Evolutionary conservation across 495 filamentous ascomycete genomes (phyloP).

Genomic region (Lasiosphaeria miniovina): DNA sequence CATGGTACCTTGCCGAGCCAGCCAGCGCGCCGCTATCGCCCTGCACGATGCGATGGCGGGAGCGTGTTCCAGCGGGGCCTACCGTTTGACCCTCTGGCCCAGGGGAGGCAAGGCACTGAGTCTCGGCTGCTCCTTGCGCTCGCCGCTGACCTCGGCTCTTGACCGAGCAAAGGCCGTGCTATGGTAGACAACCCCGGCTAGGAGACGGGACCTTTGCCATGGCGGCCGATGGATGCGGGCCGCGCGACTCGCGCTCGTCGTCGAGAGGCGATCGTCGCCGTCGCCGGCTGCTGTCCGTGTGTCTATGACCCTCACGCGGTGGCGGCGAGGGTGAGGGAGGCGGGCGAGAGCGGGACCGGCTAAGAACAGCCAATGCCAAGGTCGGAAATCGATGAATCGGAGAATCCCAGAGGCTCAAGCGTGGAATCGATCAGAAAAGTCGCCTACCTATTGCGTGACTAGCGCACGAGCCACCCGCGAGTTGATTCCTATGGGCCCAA

Average conservation of each 20-base stretch:
- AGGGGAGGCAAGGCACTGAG: constrained; percentile 2
- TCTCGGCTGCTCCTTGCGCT: not conserved
- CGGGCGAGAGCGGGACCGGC: not conserved
- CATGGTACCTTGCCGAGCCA: not conserved
- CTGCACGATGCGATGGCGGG: not conserved
- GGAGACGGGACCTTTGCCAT: too few relatives aligned
- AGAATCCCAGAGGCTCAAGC: too few relatives aligned
- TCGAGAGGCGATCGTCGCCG: constrained; percentile 1
- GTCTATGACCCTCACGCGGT: not conserved
- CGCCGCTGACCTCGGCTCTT: not conserved
- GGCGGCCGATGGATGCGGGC: too few relatives aligned
- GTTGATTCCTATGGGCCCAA: too few relatives aligned
- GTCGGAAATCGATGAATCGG: too few relatives aligned
- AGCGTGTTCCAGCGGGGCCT: not conserved
- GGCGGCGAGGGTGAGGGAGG: not conserved
- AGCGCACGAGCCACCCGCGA: too few relatives aligned
- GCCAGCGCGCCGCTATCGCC: not conserved
- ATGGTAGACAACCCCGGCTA: not conserved
- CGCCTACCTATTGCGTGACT: too few relatives aligned
- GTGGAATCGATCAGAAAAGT: too few relatives aligned
- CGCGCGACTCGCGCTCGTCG: not conserved
- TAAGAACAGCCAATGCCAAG: not conserved
- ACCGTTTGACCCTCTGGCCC: not conserved
- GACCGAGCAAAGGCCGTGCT: not conserved
- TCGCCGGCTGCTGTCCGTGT: not conserved